Base-by-base conservation (phyloP, 2,329 filamentous ascomycete genomes). In the Fusarium gaditjirri region DNA sequence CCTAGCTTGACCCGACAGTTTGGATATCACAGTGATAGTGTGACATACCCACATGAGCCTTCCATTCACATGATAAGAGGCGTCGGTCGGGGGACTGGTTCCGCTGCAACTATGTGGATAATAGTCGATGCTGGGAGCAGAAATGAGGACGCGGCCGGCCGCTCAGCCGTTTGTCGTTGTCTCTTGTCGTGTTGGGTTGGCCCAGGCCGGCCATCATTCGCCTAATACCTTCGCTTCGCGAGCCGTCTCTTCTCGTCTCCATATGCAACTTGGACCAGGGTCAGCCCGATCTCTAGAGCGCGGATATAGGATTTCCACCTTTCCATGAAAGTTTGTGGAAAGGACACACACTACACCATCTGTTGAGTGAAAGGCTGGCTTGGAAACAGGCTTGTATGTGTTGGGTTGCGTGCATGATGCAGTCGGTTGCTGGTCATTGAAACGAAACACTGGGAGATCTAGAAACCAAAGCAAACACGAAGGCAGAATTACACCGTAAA, bases 51-150 rank as follows among this genome's bases (percentile, higher is more conserved):
- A 70, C 68, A 76, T 65, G 58, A 66, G 70, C 71, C 58, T 65
- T 68, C 65, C 53, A 70, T 74, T 76, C 76, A 77, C 77, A 77
- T 78, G 76, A 77, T 61, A 68, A 65, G 47, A 68, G 67, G 46
- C 59, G 62, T 49, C 33, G 58, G 50, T 50, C 73, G 74, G 76
- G 75, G 25, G 71, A 74, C 63, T 53, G 38, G 17, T 66, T 52
- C 71, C 69, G 71, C 58, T 61, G 66, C 65, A 60, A 46, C 57
- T 39, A 50, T 61, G 63, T 56, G 59, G 63, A 38, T 60, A 57
- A 36, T 19, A 68, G 35, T 63, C 47, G 46, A 60, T 29, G 33
- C 36, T 46, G 21, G 43, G 42, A 44, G 41, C 36, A 46, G 35
- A 46, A 38, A 52, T 35, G 36, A 68, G 50, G 43, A 62, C 41